phyloP scores from a whole-genome alignment of 148 eudicot species.

The Chenopodium berlandieri region DNA sequence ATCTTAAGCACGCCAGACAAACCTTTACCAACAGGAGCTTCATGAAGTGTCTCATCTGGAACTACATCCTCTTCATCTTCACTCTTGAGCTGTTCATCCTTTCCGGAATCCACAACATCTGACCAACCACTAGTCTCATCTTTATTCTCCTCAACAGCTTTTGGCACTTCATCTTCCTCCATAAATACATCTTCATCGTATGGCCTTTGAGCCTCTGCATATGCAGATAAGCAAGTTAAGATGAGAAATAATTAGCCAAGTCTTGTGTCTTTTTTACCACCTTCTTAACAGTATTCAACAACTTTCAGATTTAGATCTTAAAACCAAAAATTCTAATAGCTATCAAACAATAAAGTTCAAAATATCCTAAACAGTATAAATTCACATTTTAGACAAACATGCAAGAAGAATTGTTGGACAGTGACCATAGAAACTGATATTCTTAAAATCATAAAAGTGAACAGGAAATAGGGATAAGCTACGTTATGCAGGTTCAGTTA shows the following conservation, averaged over 20 bases:
- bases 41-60: slow-evolving; percentile 80
- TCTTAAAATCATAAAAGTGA: not conserved
- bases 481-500: not conserved
- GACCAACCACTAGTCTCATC: slow-evolving; percentile 61
- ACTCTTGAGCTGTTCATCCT: slow-evolving; percentile 36
- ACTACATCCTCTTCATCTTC: slow-evolving; percentile 51
- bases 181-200: slow-evolving; percentile 81
- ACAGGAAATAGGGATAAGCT: not conserved
- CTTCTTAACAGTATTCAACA: not conserved
- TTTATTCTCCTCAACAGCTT: slow-evolving; percentile 41
- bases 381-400: not conserved
- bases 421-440: not conserved
- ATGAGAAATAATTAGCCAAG: slow-evolving; percentile 1
- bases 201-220: slow-evolving; percentile 71
- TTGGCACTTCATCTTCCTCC: slow-evolving; percentile 86
- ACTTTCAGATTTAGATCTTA: not conserved
- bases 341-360: not conserved
- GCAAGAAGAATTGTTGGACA: not conserved
- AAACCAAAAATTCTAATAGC: not conserved
- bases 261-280: not conserved
- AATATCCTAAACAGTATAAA: not conserved
- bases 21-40: slow-evolving; percentile 89
- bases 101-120: slow-evolving; percentile 47
- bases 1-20: slow-evolving; percentile 66
- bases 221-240: slow-evolving; percentile 6